Conservation (phyloP, 2,329 filamentous ascomycete species). For the Stemphylium beticola region DNA sequence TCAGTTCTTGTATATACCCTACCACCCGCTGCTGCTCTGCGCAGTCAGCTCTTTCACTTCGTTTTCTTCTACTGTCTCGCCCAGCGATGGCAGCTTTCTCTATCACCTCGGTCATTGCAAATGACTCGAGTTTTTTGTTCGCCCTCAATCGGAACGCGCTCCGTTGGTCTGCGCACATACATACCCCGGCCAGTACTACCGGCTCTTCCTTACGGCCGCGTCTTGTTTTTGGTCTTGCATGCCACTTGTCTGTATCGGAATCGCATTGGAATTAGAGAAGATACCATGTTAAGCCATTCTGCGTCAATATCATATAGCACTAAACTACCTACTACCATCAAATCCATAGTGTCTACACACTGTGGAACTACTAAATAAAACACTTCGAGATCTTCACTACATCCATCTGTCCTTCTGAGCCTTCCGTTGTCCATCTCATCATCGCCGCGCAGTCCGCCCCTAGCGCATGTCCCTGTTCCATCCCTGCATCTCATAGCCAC, state of each 20-base stretch:
- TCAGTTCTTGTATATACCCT: constrained; percentile 23
- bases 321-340: neutral
- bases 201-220: neutral
- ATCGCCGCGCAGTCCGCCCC: too few species aligned
- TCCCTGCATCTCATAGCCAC: neutral
- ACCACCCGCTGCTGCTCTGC: neutral
- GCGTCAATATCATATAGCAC: constrained; percentile 7
- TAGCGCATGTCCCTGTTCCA: neutral
- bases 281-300: constrained; percentile 16
- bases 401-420: too few species aligned
- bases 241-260: neutral
- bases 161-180: too few species aligned
- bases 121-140: neutral
- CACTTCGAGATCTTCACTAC: too few species aligned
- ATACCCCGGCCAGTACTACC: neutral
- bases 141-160: too few species aligned
- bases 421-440: too few species aligned
- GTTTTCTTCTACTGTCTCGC: constrained; percentile 2
- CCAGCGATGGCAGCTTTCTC: neutral
- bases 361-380: neutral
- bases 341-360: too few species aligned
- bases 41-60: constrained; percentile 1
- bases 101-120: neutral
- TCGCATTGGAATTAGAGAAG: constrained; percentile 7
- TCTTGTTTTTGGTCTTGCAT: neutral